phyloP scores from a whole-genome alignment of 2,329 filamentous ascomycete species.

The Cladosporium velox region DNA sequence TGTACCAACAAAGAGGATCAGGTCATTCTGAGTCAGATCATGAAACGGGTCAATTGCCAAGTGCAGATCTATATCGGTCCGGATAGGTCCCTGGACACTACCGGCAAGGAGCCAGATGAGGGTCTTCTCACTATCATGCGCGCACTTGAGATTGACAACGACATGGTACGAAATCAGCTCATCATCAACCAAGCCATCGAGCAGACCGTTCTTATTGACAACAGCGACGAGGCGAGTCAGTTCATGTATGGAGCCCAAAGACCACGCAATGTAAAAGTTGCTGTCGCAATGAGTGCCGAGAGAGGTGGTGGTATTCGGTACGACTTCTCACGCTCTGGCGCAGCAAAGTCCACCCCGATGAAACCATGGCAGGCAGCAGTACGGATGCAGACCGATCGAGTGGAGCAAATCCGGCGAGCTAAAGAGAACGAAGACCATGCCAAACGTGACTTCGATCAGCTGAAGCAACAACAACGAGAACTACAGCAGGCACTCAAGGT shows the following conservation, averaged over 20 bases:
- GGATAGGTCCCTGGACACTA: constrained; percentile 57
- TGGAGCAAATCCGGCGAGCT: constrained; percentile 43
- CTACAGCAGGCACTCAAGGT: constrained; percentile 53
- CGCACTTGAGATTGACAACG: constrained; percentile 76
- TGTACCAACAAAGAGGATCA: constrained; percentile 78
- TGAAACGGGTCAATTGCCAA: constrained; percentile 60
- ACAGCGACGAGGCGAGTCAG: constrained; percentile 65
- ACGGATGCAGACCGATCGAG: constrained; percentile 54
- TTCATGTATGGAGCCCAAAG: constrained; percentile 64
- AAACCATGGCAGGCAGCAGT: constrained; percentile 55
- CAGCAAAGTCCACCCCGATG: constrained; percentile 55
- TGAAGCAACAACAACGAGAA: constrained; percentile 53
- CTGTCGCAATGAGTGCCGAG: constrained; percentile 66
- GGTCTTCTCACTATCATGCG: constrained; percentile 76
- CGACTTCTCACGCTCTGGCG: constrained; percentile 51
- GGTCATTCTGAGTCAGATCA: constrained; percentile 64
- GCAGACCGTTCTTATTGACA: constrained; percentile 75
- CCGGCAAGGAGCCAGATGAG: constrained; percentile 70
- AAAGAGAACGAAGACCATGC: constrained; percentile 40
- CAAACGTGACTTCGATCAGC: constrained; percentile 52
- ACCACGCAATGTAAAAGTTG: constrained; percentile 72
- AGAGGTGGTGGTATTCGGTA: constrained; percentile 64
- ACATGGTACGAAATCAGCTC: constrained; percentile 74
- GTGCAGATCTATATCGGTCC: constrained; percentile 64
- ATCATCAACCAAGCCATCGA: constrained; percentile 84